Percentiles rank a stretch among this genome's conserved stretches.
phyloP scores from a whole-genome alignment of 2,329 filamentous ascomycete genomes.

The Dothistroma septosporum region DNA sequence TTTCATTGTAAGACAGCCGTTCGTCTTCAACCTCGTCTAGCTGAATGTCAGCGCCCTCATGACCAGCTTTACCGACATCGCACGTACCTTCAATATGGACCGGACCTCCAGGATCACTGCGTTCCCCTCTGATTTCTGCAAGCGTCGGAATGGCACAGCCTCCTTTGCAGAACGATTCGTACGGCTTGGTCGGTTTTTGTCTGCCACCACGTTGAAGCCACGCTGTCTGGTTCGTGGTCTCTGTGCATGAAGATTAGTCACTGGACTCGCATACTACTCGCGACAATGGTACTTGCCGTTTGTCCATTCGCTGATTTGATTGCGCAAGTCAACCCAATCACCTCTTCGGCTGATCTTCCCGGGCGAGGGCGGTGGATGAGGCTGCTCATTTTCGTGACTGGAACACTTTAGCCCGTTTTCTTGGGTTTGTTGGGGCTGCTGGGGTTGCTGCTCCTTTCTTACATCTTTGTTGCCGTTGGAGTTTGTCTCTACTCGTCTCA shows the following conservation, averaged over 20 bases:
- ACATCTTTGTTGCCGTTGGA: conserved; percentile 17
- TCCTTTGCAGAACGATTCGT: conserved; percentile 18
- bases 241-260: conserved; percentile 5
- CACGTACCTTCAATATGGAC: conserved; percentile 10
- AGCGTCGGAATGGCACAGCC: conserved; percentile 19
- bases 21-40: background rate
- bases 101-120: conserved; percentile 14
- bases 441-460: conserved; percentile 19
- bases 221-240: conserved; percentile 16
- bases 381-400: conserved; percentile 22
- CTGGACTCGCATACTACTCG: background rate
- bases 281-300: conserved; percentile 10
- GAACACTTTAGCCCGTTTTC: conserved; percentile 17
- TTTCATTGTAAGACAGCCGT: background rate
- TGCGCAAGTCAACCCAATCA: conserved; percentile 17
- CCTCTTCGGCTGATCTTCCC: conserved; percentile 1
- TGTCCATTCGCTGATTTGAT: conserved; percentile 15
- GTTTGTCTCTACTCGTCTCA: conserved; percentile 20
- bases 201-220: conserved; percentile 20
- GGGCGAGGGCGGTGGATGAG: background rate
- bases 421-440: conserved; percentile 12
- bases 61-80: background rate
- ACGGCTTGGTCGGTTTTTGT: conserved; percentile 14
- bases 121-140: conserved; percentile 14
- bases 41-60: background rate